A percentile compares a stretch with the other conserved stretches of the same genome.
phyloP scores from a whole-genome alignment of 495 filamentous ascomycete species.

The Terfezia boudieri region DNA sequence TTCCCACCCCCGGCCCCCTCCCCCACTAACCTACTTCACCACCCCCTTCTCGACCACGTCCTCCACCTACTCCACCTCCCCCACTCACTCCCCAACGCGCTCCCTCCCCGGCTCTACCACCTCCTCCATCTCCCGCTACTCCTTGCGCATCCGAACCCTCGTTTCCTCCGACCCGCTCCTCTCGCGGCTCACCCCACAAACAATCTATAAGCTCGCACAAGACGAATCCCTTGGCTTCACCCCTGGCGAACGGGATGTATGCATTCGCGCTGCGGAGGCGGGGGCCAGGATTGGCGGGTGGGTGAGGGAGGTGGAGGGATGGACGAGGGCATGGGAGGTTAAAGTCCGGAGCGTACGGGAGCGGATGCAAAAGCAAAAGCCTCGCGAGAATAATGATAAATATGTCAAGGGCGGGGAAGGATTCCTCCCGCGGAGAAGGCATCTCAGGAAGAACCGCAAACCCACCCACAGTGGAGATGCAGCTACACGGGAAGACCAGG shows the following conservation, averaged over 20 bases:
- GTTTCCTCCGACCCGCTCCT: slow-evolving; percentile 14
- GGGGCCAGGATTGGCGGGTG: slow-evolving; percentile 16
- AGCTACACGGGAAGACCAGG: no score
- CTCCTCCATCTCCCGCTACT: slow-evolving; percentile 6
- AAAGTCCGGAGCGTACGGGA: slow-evolving; percentile 1
- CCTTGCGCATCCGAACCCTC: slow-evolving; percentile 10
- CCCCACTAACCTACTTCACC: slow-evolving; percentile 2
- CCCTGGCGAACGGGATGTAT: slow-evolving; percentile 13
- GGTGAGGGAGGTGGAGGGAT: slow-evolving; percentile 16
- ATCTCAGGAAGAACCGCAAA: slow-evolving; percentile 1
- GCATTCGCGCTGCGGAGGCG: slow-evolving; percentile 14
- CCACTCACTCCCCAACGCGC: slow-evolving; percentile 13
- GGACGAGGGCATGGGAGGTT: slow-evolving; percentile 11
- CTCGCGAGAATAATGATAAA: neutral
- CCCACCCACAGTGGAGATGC: no score
- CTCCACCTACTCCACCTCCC: slow-evolving; percentile 13
- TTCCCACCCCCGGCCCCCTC: slow-evolving; percentile 2
- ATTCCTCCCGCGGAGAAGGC: slow-evolving; percentile 10
- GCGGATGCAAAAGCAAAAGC: neutral
- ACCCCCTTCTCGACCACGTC: slow-evolving; percentile 13
- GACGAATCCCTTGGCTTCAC: slow-evolving; percentile 11
- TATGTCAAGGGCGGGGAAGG: slow-evolving; percentile 4
- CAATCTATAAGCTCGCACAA: slow-evolving; percentile 9
- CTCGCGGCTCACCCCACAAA: slow-evolving; percentile 10
- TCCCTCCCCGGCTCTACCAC: slow-evolving; percentile 12